Conservation (phyloP, 1,284 basidiomycete genomes). For the Amylostereum areolatum region DNA sequence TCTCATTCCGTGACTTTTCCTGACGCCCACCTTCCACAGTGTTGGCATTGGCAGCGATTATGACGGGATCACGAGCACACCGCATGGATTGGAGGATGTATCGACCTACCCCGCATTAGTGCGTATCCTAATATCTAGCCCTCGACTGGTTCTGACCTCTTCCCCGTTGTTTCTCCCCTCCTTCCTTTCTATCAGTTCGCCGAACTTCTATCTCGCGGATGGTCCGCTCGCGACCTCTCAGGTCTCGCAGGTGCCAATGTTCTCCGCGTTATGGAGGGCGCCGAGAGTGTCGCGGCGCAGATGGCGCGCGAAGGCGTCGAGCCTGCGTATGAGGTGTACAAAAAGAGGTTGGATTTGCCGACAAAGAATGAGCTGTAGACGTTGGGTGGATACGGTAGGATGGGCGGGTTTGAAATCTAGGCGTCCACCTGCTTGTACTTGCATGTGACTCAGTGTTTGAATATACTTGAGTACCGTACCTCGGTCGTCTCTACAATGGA, state of each 20-base stretch:
- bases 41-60: conserved; percentile 75
- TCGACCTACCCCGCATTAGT: conserved; percentile 61
- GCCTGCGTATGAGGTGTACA: conserved; percentile 58
- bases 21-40: conserved; percentile 26
- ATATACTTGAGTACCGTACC: too few species aligned
- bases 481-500: too few species aligned
- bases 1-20: not conserved
- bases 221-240: conserved; percentile 72
- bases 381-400: too few species aligned
- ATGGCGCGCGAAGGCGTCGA: conserved; percentile 47
- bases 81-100: conserved; percentile 60
- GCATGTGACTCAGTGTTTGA: too few species aligned
- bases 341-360: conserved; percentile 54
- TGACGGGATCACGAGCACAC: conserved; percentile 61
- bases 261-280: conserved; percentile 69
- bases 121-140: conserved; percentile 14
- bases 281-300: conserved; percentile 60
- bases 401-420: too few species aligned
- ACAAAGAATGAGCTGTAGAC: not conserved
- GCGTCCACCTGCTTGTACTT: too few species aligned
- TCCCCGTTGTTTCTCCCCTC: not conserved
- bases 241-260: conserved; percentile 82
- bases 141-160: too few species aligned
- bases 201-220: conserved; percentile 77
- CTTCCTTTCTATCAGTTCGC: conserved; percentile 54